Base-by-base conservation (phyloP, 208 protist genomes). In the Balamuthia mandrillaris region DNA sequence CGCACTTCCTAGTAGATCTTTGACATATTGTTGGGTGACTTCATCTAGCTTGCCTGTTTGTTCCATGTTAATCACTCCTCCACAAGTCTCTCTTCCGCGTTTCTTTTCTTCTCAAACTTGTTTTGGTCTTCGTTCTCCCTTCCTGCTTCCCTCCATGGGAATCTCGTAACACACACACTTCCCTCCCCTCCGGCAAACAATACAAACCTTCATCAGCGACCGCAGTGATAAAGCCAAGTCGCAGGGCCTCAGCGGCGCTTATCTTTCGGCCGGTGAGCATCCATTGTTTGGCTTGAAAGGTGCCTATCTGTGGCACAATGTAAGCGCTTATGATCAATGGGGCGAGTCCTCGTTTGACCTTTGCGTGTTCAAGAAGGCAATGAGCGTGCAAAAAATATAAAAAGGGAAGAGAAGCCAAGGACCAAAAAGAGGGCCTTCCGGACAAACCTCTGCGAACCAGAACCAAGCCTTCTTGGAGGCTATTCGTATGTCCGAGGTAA, bases 271-370 rank as follows among this genome's bases (percentile, higher is more conserved):
- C 68, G 0, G 68, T 78, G 6, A 78, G 68, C 68, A 78, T 78
- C 31, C 42, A 78, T 33, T 78, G 45, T 33, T 58, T 78, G 5
- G 77, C 58, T n/a, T 42, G 39, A 16, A 84, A 84, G 2, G 77
- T 54, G 7, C 77, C 77, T 5, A 84, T 84, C 9, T 84, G 77
- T 16, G 77, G 77, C 29, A 84, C 77, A 33, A 84, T 84, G 77
- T 84, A 84, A 42, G 77, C 77, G 0, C 52, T 66, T 29, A 84
- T 84, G 60, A 84, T 66, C 2, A 54, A 47, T 16, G 77, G 77
- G 12, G 56, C 77, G 4, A 84, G 29, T 24, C 77, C 77, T 3
- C 77, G 77, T 33, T 84, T 84, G 9, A 84, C 77, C 21, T 21
- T 56, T 56, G n/a, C n/a, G n/a, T n/a, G 49, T 21, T 56, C 49